Conservation (phyloP, 108 stramenopile genomes). For the Nitzschia palea region DNA sequence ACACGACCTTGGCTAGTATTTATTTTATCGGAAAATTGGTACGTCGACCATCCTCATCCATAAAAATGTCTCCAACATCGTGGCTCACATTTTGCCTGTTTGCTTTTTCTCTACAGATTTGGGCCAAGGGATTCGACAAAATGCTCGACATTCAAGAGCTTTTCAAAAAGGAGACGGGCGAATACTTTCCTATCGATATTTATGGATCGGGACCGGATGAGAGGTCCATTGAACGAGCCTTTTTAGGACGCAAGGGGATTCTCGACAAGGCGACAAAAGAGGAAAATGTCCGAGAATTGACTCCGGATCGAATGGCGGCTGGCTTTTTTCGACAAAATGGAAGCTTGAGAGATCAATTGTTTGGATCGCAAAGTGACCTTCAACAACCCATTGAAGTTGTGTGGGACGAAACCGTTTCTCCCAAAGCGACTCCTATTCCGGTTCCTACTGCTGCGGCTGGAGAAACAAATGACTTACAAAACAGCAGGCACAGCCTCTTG, state of each 20-base stretch:
- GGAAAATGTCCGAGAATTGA: neutral
- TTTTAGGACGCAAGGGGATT: conserved; percentile 58
- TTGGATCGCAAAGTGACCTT: neutral
- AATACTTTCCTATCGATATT: conserved; percentile 73
- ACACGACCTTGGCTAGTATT: neutral
- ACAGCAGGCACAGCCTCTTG: too few species aligned
- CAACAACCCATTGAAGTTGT: conserved; percentile 6
- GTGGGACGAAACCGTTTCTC: neutral
- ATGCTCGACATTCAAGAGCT: conserved; percentile 76
- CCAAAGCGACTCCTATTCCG: neutral
- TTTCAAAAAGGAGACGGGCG: conserved; percentile 47
- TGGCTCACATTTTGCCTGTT: too few species aligned
- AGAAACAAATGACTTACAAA: too few species aligned
- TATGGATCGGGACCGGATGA: conserved; percentile 78
- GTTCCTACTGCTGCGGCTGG: neutral
- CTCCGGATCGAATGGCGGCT: neutral
- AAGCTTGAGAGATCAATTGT: conserved; percentile 7
- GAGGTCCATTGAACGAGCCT: conserved; percentile 61
- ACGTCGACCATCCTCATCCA: too few species aligned
- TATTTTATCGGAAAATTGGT: conserved; percentile 94
- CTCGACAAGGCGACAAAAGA: neutral
- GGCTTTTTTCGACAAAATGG: neutral
- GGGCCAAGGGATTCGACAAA: conserved; percentile 93
- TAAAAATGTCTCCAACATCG: too few species aligned
- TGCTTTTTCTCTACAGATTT: conserved; percentile 38